phyloP scores from a whole-genome alignment of 169 alveolate genomes.

The Cryptosporidium ubiquitum region DNA sequence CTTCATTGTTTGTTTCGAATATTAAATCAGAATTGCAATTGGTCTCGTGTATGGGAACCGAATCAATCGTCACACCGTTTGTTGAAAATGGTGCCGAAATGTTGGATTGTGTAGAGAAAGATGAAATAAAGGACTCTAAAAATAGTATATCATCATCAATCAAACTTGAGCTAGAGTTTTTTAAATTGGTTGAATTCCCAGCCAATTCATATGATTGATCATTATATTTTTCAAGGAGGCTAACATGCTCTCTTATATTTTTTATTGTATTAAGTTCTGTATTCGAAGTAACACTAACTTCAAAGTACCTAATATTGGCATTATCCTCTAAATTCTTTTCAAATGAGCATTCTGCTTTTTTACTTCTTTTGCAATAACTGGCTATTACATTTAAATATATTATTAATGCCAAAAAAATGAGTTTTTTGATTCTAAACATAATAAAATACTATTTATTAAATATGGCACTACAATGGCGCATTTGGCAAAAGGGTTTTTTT shows the following conservation, averaged over 20 bases:
- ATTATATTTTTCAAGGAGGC: constrained; percentile 4
- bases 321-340: background rate
- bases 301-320: constrained; percentile 17
- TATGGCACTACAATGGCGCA: background rate
- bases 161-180: background rate
- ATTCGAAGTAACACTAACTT: constrained; percentile 28
- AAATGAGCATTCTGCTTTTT: background rate
- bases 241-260: constrained; percentile 29
- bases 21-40: constrained; percentile 9
- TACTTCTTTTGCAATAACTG: background rate
- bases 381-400: background rate
- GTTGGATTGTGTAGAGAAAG: constrained; percentile 47
- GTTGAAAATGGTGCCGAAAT: constrained; percentile 62
- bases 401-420: background rate
- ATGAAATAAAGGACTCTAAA: constrained; percentile 62
- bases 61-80: constrained; percentile 42
- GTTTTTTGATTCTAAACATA: background rate
- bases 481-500: background rate
- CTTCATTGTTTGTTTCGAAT: constrained; percentile 33
- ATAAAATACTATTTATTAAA: background rate
- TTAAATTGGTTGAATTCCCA: background rate
- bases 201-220: background rate
- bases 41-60: background rate
- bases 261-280: constrained; percentile 29
- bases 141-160: constrained; percentile 50